Evolutionary conservation across 2,329 filamentous ascomycete species (phyloP).

Genomic region (Sclerotinia glacialis): DNA sequence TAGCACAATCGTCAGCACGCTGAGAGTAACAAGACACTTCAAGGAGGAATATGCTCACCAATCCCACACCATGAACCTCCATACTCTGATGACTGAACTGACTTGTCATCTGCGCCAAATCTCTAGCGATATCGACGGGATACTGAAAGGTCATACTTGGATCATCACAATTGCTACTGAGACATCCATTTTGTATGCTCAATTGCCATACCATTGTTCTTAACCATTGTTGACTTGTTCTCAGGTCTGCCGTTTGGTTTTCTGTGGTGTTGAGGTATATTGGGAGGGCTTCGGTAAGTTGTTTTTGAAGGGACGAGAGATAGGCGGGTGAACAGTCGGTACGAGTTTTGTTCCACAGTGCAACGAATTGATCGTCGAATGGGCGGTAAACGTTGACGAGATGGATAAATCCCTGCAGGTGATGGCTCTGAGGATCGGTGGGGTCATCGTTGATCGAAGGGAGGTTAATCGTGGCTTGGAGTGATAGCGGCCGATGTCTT

Average conservation of each 20-base stretch:
- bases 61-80: constrained; percentile 69
- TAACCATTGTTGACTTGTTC: constrained; percentile 62
- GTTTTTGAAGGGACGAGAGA: constrained; percentile 58
- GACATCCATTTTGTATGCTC: constrained; percentile 53
- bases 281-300: constrained; percentile 56
- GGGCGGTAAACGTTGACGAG: constrained; percentile 62
- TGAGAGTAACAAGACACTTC: constrained; percentile 17
- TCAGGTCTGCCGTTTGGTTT: constrained; percentile 53
- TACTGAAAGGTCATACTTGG: constrained; percentile 61
- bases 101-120: constrained; percentile 63
- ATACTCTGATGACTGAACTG: constrained; percentile 70
- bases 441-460: constrained; percentile 61
- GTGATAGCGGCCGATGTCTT: constrained; percentile 64
- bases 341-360: constrained; percentile 64
- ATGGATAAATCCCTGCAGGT: constrained; percentile 56
- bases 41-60: constrained; percentile 52
- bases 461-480: constrained; percentile 66
- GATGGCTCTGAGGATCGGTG: constrained; percentile 52
- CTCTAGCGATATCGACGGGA: constrained; percentile 59
- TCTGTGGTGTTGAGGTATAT: constrained; percentile 51
- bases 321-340: constrained; percentile 56
- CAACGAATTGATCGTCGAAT: constrained; percentile 63
- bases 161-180: constrained; percentile 49
- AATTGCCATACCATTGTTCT: constrained; percentile 64
- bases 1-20: neutral